Base-by-base conservation (phyloP, 2,329 filamentous ascomycete genomes). In the Endoconidiophora polonica region DNA sequence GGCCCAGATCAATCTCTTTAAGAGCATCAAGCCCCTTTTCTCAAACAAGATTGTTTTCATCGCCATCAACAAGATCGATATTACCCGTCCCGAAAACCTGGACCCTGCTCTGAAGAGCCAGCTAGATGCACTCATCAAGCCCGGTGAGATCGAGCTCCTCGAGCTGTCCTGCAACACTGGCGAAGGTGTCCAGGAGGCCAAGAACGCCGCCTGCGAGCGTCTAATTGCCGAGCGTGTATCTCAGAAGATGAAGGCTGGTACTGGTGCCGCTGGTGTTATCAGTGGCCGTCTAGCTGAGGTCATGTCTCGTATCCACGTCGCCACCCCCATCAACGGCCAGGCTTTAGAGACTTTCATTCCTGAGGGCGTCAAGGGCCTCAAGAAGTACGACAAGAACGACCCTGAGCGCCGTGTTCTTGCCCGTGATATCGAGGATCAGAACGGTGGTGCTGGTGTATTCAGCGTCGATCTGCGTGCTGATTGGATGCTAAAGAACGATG, bases 51-150 rank as follows among this genome's bases (percentile, higher is more conserved):
- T 96, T 45, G 90, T 96, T 42, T 96, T 94, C 64, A 76, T 98
- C 52, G 86, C 96, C 52, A 76, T 96, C 68, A 98, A 98, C 80
- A 98, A 98, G 74, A 95, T 95, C 58, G 91, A 98, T 65, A 77
- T 96, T 53, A 78, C 82, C 62, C 77, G 80, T 53, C 87, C 88
- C 1, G 86, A 94, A 60, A 87, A 96, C 61, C 70, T 98, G 37
- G 83, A 91, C 56, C 68, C 77, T 5, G 84, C 85, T 58, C 79
- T 81, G 22, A 83, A 90, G 62, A 76, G 79, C 50, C 76, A 90
- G 60, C 69, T 98, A 40, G 78, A 94, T 61, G 69, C 76, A 23
- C 76, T 98, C 56, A 70, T 91, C 54, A 91, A 91, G 66, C 77
- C 84, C 44, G 83, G 83, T 49, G 88, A 94, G 61, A 86, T 96